Evolutionary conservation across 495 filamentous ascomycete genomes (phyloP), one percentile per base, ranked within the genome.

Genomic region (Pyrenopolyporus hunteri): DNA sequence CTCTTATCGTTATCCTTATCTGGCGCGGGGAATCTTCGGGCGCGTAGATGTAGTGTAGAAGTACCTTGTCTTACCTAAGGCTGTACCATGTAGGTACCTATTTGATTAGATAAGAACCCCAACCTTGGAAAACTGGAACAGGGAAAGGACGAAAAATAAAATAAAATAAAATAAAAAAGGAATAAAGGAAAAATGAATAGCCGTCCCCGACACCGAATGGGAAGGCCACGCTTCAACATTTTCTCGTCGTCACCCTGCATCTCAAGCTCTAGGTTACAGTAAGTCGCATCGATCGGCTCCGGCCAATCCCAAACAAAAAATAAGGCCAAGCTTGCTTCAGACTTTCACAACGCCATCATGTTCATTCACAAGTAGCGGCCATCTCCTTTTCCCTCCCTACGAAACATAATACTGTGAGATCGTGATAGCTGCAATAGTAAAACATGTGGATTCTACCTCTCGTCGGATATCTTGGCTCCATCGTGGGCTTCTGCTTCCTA

Each of bases 391-490:
- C 17, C 35, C 10, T 47, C 40, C 17, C 25, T 35, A 56, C 50
- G n/a, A 10, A 3, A 25, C 28, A 25, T 45, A 16, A 45, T 53
- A 62, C 44, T 22, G 63, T 67, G 58, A 58, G 36, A 57, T 17
- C 54, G 25, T 45, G 39, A 47, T 51, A 63, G 17, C 20, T 22
- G 29, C 25, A 23, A 35, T 19, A 59, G 37, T 33, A 14, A 45
- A 82, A 64, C 35, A 96, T 97, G 93, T 96, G 90, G 89, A 89
- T 97, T 73, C 79, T 97, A 63, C 90, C 93, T 49, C 79, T 95
- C 22, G 77, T 97, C 59, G 95, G 94, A 58, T 97, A 96, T 66
- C 71, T 93, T 22, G 94, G 94, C 66, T 83, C 95, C 51, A 79
- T 91, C 48, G 80, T 97, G 17, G 92, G 93, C 67, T 98, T 98